phyloP scores from a whole-genome alignment of 768 basidiomycete species.

The Lactarius akahatsu region DNA sequence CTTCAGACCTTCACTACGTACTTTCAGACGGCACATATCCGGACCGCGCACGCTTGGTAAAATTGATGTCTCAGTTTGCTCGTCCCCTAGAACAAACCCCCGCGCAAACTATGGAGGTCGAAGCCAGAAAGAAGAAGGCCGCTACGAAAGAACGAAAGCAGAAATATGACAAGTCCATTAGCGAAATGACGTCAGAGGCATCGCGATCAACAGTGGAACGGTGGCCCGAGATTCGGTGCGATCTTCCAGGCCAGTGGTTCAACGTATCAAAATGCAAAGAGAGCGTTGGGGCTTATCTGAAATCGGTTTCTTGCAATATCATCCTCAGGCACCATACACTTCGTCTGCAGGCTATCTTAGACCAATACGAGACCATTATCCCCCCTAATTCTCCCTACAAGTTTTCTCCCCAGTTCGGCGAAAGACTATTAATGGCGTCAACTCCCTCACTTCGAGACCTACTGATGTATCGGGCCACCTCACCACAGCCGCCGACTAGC shows the following conservation, averaged over 20 bases:
- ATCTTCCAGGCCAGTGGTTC: slow-evolving; percentile 2
- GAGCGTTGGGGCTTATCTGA: neutral
- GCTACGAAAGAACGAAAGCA: neutral
- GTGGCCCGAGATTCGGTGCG: neutral
- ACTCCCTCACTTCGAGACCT: neutral
- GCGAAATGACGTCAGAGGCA: neutral
- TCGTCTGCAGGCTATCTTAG: neutral
- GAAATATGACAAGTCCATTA: neutral
- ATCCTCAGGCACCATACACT: neutral
- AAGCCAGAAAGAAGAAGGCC: neutral
- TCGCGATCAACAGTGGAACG: neutral
- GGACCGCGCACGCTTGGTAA: neutral
- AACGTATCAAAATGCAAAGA: neutral
- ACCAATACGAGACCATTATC: neutral
- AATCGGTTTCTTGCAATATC: neutral
- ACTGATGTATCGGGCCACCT: neutral
- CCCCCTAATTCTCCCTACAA: neutral
- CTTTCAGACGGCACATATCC: slow-evolving; percentile 9
- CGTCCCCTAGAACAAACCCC: neutral
- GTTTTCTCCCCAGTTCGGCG: neutral
- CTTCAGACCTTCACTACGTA: neutral
- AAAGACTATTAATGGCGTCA: neutral
- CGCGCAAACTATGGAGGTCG: neutral
- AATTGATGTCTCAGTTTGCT: neutral
- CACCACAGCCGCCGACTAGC: neutral